A percentile compares a stretch with the other conserved stretches of the same genome.
Evolutionary conservation across 495 filamentous ascomycete species (phyloP).

Genomic region (Trichoderma virens): DNA sequence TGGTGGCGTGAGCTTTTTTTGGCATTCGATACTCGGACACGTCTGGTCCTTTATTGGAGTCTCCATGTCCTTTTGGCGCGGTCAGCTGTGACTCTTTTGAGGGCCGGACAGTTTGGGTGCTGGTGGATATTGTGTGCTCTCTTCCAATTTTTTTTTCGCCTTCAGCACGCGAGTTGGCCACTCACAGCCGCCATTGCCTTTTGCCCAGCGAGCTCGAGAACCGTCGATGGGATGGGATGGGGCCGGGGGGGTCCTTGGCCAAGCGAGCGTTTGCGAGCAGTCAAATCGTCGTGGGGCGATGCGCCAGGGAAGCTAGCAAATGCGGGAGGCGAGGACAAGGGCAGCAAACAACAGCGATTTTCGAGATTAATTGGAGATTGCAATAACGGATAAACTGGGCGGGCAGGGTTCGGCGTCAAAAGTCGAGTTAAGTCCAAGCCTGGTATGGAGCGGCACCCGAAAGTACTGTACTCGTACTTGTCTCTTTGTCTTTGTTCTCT

Average conservation of each 20-base stretch:
- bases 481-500: no score
- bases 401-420: background rate
- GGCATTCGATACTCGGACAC: background rate
- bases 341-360: constrained; percentile 1
- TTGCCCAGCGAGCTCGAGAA: constrained; percentile 1
- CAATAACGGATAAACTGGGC: background rate
- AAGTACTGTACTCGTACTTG: no score
- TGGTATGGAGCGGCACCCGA: background rate
- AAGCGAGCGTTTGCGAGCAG: constrained; percentile 9
- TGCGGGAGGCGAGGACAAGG: constrained; percentile 8
- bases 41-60: background rate
- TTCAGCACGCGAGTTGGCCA: background rate
- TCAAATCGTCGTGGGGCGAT: constrained; percentile 7
- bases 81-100: background rate
- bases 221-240: background rate
- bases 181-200: background rate
- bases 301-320: background rate
- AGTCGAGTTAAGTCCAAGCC: background rate
- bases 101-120: background rate
- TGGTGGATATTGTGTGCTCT: no score
- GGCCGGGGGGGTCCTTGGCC: background rate
- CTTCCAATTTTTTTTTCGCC: background rate
- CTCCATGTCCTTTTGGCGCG: background rate
- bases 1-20: constrained; percentile 3
- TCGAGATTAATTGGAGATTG: constrained; percentile 3